These are phyloP conservation scores for Paramyrothecium roridum DNA, from an alignment of 2,329 filamentous ascomycete species.

Conservation along the genomic window DNA sequence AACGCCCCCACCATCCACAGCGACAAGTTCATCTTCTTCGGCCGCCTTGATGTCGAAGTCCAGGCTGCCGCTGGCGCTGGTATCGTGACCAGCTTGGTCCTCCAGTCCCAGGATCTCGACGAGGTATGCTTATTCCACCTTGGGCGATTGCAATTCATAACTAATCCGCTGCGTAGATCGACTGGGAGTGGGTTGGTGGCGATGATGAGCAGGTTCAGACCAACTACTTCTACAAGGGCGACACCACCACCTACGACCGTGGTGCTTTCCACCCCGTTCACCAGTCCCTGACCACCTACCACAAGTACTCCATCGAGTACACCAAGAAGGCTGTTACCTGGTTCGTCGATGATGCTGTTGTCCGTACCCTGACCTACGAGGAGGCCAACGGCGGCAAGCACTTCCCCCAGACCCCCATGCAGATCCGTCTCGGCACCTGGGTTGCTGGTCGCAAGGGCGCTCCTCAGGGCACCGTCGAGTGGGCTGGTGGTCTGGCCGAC, in stretches of 20 bases:
- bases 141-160: background rate
- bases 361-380: conserved; percentile 59
- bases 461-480: conserved; percentile 66
- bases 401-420: conserved; percentile 73
- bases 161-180: conserved; percentile 55
- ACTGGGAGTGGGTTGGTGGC: conserved; percentile 92
- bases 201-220: conserved; percentile 73
- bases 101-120: conserved; percentile 88
- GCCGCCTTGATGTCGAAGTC: conserved; percentile 74
- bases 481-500: conserved; percentile 60
- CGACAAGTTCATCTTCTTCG: conserved; percentile 96
- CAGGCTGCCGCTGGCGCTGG: conserved; percentile 78
- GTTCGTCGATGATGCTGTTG: conserved; percentile 57
- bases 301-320: conserved; percentile 71
- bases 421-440: conserved; percentile 68
- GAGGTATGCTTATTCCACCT: conserved; percentile 17
- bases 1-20: conserved; percentile 71
- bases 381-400: conserved; percentile 56
- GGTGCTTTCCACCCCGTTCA: conserved; percentile 59
- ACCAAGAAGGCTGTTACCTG: conserved; percentile 60
- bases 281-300: conserved; percentile 52
- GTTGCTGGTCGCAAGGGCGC: conserved; percentile 57
- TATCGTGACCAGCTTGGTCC: conserved; percentile 84
- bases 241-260: conserved; percentile 68
- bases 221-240: conserved; percentile 80